Evolutionary conservation across 1,284 basidiomycete genomes (phyloP).

Genomic region (Irpex rosettiformis): DNA sequence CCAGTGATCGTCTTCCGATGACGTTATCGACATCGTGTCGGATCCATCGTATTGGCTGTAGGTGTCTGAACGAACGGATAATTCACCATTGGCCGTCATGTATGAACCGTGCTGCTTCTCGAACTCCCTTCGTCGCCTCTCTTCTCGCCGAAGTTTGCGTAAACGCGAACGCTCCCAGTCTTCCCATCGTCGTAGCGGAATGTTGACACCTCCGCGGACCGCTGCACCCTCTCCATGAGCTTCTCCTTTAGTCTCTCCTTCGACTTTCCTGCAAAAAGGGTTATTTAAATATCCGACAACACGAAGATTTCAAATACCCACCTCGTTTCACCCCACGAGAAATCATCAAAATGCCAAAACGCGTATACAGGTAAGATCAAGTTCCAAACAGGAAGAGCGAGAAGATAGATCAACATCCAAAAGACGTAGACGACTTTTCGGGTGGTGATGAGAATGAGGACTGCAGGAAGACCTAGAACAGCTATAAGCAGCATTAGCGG

Average conservation of each 20-base stretch:
- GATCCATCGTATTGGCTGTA: conserved; percentile 69
- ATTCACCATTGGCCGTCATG: conserved; percentile 56
- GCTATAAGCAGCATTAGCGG: conserved; percentile 87
- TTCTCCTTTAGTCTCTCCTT: conserved; percentile 79
- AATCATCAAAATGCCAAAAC: conserved; percentile 99
- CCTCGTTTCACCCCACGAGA: conserved; percentile 98
- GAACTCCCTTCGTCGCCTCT: conserved; percentile 77
- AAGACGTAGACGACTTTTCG: conserved; percentile 93
- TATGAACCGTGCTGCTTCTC: conserved; percentile 74
- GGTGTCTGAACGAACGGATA: conserved; percentile 50
- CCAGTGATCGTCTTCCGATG: conserved; percentile 94
- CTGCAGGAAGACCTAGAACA: conserved; percentile 90
- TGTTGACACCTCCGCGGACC: conserved; percentile 53
- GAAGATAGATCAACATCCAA: conserved; percentile 96
- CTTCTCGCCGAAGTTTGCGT: conserved; percentile 88
- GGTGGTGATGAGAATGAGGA: conserved; percentile 93
- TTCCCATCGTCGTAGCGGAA: conserved; percentile 95
- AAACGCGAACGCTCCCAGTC: conserved; percentile 99
- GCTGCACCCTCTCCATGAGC: conserved; percentile 72
- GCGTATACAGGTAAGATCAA: conserved; percentile 92
- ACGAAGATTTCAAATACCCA: conserved; percentile 32
- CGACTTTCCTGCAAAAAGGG: conserved; percentile 72
- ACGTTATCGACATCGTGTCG: conserved; percentile 74
- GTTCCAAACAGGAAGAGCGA: conserved; percentile 95
- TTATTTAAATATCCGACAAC: conserved; percentile 8